Percentiles rank a stretch among this genome's conserved stretches.
These are phyloP conservation scores for Nothophytophthora sp. DNA, from an alignment of 352 stramenopile species.

Conservation along the genomic window DNA sequence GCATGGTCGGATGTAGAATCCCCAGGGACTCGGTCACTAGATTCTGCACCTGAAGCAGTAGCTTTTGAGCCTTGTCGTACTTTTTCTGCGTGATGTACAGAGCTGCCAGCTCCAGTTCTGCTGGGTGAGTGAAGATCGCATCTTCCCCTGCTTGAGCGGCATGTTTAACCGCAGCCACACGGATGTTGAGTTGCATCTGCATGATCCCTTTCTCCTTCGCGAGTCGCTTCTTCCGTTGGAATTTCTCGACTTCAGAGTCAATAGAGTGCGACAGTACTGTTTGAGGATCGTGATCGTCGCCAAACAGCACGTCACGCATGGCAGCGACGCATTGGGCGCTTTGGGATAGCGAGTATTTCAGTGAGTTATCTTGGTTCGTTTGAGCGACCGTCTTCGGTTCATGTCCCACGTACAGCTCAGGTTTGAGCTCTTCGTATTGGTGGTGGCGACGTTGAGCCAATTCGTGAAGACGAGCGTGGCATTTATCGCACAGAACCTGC, in stretches of 20 bases:
- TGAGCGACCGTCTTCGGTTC: constrained; percentile 17
- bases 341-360: constrained; percentile 17
- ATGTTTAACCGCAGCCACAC: constrained; percentile 45
- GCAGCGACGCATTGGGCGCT: constrained; percentile 30
- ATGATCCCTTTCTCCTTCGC: constrained; percentile 54
- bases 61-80: constrained; percentile 38
- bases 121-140: constrained; percentile 42
- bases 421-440: constrained; percentile 40
- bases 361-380: constrained; percentile 30
- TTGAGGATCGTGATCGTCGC: background rate
- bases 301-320: constrained; percentile 28
- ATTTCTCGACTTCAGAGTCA: constrained; percentile 54
- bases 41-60: constrained; percentile 33
- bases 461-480: constrained; percentile 58
- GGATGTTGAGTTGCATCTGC: constrained; percentile 56
- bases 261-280: background rate
- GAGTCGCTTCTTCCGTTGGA: constrained; percentile 40
- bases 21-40: constrained; percentile 40
- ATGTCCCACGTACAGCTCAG: constrained; percentile 27
- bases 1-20: constrained; percentile 48
- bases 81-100: constrained; percentile 68
- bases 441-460: constrained; percentile 52
- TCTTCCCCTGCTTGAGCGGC: constrained; percentile 36
- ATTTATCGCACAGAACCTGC: constrained; percentile 63
- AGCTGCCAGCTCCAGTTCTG: constrained; percentile 52